phyloP scores from a whole-genome alignment of 2,329 filamentous ascomycete species.

The Helminthosporium solani region DNA sequence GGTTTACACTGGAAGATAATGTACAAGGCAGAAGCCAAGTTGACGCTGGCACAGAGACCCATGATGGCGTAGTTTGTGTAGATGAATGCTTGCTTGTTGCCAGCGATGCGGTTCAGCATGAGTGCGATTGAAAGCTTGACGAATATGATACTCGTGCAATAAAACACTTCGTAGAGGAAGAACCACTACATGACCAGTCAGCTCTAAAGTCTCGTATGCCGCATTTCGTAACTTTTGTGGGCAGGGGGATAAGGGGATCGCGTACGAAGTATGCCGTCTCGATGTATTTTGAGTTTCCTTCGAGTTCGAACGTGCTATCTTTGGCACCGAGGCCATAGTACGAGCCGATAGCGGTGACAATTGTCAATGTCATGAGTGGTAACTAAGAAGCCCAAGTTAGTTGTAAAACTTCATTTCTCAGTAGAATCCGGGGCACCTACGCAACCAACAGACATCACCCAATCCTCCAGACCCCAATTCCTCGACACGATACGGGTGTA shows the following conservation, averaged over 20 bases:
- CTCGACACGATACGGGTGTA: constrained; percentile 18
- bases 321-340: constrained; percentile 38
- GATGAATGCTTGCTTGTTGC: constrained; percentile 25
- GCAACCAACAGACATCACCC: constrained; percentile 24
- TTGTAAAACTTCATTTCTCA: constrained; percentile 1
- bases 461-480: constrained; percentile 35
- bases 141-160: constrained; percentile 38
- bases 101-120: constrained; percentile 39
- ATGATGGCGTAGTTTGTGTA: constrained; percentile 32
- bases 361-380: constrained; percentile 26
- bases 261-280: constrained; percentile 13
- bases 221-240: constrained; percentile 13
- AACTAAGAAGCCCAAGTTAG: constrained; percentile 12
- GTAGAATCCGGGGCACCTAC: constrained; percentile 6
- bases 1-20: constrained; percentile 42
- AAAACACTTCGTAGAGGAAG: constrained; percentile 42
- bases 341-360: constrained; percentile 28
- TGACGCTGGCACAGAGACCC: constrained; percentile 32
- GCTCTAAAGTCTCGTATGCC: not conserved
- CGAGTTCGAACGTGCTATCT: constrained; percentile 16
- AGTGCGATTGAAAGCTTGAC: constrained; percentile 42
- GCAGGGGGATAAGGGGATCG: too few species aligned
- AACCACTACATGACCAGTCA: constrained; percentile 28
- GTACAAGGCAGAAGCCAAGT: constrained; percentile 35
- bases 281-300: constrained; percentile 16